Base-by-base conservation (phyloP, 2,329 filamentous ascomycete species). In the Apiospora sp. region DNA sequence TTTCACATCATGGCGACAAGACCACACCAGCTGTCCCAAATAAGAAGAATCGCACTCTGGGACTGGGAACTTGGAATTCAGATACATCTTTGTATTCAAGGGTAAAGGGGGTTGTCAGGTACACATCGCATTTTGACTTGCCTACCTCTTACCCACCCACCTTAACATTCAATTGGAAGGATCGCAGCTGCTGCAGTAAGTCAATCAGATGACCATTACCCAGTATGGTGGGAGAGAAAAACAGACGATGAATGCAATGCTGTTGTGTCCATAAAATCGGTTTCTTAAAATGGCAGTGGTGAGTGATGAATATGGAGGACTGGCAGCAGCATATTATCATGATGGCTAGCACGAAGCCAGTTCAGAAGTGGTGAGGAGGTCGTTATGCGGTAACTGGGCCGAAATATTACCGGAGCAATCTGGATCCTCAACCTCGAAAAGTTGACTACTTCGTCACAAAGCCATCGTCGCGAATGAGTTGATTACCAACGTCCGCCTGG, bases 361-460 rank as follows among this genome's bases (percentile, higher is more conserved):
- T 34, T 64, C 19, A 34, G 37, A n/a, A 64, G 34, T 64, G 58
- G 34, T 64, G 58, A 61, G 27, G 24, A 30, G 19, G 27, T 41
- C 58, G 58, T 64, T n/a, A n/a, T 34, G n/a, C 22, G 12, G 58
- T 64, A 41, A 37, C 58, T 64, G n/a, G 58, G 13, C 58, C 58
- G 58, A 64, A 64, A 41, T 64, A 64, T 64, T 64, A 41, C 58
- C 58, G 58, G 58, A 34, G 58, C 58, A 41, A 64, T 64, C 58
- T 64, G 58, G 58, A 41, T 34, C 34, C 58, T 64, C 58, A 64
- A 41, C 58, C 41, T 64, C 58, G 34, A 64, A 64, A 64, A 64
- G 58, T 41, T n/a, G 58, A 64, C 41, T 64, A 14, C 22, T 14
- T 64, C 58, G 41, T 64, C 58, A n/a, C 30, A 64, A 64, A 64